Evolutionary conservation across 139 green algal species (phyloP).

Genomic region (Tetradesmus lagerheimii): DNA sequence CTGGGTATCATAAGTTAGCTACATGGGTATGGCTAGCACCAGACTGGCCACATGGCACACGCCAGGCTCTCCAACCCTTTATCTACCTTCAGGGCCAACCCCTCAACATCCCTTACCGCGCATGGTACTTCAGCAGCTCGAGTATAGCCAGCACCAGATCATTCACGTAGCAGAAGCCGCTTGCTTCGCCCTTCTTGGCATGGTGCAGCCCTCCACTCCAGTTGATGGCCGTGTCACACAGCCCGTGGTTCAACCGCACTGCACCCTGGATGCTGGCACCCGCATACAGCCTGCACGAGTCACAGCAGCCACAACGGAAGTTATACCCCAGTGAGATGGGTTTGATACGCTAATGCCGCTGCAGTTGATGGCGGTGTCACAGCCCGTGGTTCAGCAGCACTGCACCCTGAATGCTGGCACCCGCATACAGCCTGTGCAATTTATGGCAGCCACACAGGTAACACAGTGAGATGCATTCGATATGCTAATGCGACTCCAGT

Average conservation of each 20-base stretch:
- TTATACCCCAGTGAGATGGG: no score
- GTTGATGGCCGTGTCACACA: constrained; percentile 96
- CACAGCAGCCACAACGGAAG: background rate
- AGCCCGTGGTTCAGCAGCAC: constrained; percentile 89
- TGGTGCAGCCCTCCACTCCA: constrained; percentile 98
- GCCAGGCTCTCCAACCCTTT: no score
- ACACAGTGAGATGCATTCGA: no score
- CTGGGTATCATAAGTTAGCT: constrained; percentile 93
- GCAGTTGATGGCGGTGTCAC: constrained; percentile 98
- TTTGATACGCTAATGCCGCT: no score
- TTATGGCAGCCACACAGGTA: constrained; percentile 22
- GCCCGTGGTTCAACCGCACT: constrained; percentile 87
- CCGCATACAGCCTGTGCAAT: constrained; percentile 89
- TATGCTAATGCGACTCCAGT: no score
- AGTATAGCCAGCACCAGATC: constrained; percentile 98
- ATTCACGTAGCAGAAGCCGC: constrained; percentile 98
- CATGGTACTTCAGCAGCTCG: constrained; percentile 97
- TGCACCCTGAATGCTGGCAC: constrained; percentile 82
- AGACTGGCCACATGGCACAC: constrained; percentile 98
- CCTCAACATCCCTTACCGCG: constrained; percentile 53
- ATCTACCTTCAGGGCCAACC: no score
- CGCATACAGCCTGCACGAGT: constrained; percentile 89
- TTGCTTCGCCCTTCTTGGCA: constrained; percentile 93
- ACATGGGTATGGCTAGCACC: constrained; percentile 96
- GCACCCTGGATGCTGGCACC: constrained; percentile 87